Evolutionary conservation across 768 basidiomycete genomes (phyloP).

Genomic region (Amanita phalloides): DNA sequence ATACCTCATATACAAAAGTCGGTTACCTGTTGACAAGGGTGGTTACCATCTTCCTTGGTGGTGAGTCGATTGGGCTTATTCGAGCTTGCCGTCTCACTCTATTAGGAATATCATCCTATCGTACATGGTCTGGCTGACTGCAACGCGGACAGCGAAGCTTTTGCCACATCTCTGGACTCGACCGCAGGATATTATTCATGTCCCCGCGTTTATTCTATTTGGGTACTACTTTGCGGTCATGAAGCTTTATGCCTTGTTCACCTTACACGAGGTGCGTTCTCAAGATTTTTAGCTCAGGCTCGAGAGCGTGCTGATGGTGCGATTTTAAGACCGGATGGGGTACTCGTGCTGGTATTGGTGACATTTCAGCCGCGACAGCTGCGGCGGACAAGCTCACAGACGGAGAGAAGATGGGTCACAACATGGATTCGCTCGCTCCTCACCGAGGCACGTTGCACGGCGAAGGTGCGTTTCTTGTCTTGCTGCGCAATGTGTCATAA

Average conservation of each 20-base stretch:
- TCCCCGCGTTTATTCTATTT: slow-evolving; percentile 80
- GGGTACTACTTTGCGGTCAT: slow-evolving; percentile 94
- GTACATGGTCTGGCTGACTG: slow-evolving; percentile 61
- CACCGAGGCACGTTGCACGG: slow-evolving; percentile 7
- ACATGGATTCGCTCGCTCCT: slow-evolving; percentile 11
- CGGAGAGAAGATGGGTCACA: slow-evolving; percentile 9
- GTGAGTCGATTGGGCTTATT: slow-evolving; percentile 27
- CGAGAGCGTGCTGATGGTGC: neutral
- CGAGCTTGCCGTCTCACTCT: neutral
- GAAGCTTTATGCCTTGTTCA: slow-evolving; percentile 87
- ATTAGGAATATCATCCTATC: slow-evolving; percentile 58
- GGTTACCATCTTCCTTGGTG: slow-evolving; percentile 81
- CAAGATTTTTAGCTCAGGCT: neutral
- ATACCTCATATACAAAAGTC: slow-evolving; percentile 71
- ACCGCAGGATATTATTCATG: slow-evolving; percentile 68
- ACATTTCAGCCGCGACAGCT: slow-evolving; percentile 66
- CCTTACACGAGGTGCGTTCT: slow-evolving; percentile 71
- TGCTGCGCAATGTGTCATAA: neutral
- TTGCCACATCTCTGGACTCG: slow-evolving; percentile 73
- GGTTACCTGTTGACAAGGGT: slow-evolving; percentile 50
- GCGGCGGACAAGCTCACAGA: slow-evolving; percentile 41
- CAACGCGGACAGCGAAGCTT: slow-evolving; percentile 71
- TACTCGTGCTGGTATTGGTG: slow-evolving; percentile 89
- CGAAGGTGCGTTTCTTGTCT: slow-evolving; percentile 3
- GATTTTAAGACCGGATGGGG: slow-evolving; percentile 79